These are phyloP conservation scores for Elsinoe ampelina DNA, from an alignment of 2,329 filamentous ascomycete genomes.

Conservation along the genomic window DNA sequence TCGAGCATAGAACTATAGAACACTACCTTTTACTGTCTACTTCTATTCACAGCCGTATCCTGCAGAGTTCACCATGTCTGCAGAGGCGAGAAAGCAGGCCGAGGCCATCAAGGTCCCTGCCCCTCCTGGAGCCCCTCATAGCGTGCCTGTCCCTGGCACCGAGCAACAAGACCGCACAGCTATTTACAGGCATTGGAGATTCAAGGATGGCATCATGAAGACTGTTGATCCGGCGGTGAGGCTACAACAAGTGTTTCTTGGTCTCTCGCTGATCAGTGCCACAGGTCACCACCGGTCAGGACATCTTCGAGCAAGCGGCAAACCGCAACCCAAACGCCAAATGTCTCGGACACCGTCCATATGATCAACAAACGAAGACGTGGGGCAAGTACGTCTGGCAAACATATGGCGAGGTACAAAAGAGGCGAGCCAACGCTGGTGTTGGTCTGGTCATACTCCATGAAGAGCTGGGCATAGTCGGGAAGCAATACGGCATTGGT, in stretches of 20 bases:
- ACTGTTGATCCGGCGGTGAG: constrained; percentile 55
- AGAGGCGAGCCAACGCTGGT: constrained; percentile 14
- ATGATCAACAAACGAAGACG: constrained; percentile 14
- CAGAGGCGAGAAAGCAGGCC: background rate
- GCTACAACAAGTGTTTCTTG: background rate
- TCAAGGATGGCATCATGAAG: constrained; percentile 60
- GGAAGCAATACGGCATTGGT: constrained; percentile 15
- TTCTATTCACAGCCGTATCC: background rate
- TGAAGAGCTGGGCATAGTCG: constrained; percentile 13
- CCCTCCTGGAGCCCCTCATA: constrained; percentile 67
- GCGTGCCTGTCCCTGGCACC: constrained; percentile 65
- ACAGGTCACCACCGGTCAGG: constrained; percentile 60
- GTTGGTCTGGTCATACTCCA: constrained; percentile 14
- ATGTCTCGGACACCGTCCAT: constrained; percentile 15
- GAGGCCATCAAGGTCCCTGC: constrained; percentile 48
- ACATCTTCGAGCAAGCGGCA: constrained; percentile 61
- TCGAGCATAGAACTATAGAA: background rate
- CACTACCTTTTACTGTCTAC: background rate
- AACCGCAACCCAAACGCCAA: constrained; percentile 51
- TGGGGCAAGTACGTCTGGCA: constrained; percentile 15
- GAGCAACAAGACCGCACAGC: constrained; percentile 61
- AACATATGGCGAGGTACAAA: constrained; percentile 13
- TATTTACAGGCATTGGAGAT: constrained; percentile 77
- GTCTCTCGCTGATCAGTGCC: constrained; percentile 14
- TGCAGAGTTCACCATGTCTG: background rate